phyloP scores from a whole-genome alignment of 2,329 filamentous ascomycete genomes.

The Fusarium nygamai region DNA sequence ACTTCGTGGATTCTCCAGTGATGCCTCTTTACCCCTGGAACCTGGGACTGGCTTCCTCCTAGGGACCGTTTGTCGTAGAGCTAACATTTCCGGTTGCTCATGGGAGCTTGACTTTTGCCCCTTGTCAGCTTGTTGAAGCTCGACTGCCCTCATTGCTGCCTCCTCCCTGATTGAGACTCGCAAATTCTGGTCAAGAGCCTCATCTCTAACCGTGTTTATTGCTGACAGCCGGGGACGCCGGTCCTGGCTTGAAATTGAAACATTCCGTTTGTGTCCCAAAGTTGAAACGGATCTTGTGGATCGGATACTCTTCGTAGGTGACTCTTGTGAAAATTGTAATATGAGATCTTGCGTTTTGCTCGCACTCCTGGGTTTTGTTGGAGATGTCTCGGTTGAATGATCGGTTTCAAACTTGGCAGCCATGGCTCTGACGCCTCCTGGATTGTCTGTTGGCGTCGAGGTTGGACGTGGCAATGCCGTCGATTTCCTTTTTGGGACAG shows the following conservation, averaged over 20 bases:
- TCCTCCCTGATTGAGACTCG: constrained; percentile 31
- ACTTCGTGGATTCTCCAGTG: constrained; percentile 40
- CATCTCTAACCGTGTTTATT: neutral
- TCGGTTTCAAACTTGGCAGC: constrained; percentile 61
- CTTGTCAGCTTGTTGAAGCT: constrained; percentile 20
- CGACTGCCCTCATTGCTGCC: constrained; percentile 22
- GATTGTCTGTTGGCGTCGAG: constrained; percentile 40
- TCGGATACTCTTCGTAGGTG: constrained; percentile 5
- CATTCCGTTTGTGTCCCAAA: neutral
- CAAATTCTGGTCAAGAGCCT: constrained; percentile 4
- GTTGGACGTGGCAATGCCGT: constrained; percentile 18
- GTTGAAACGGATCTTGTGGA: constrained; percentile 23
- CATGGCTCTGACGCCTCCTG: constrained; percentile 58
- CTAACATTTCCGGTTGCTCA: neutral
- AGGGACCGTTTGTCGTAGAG: constrained; percentile 2
- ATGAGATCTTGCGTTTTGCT: constrained; percentile 35
- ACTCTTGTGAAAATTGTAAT: constrained; percentile 33
- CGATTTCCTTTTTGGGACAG: constrained; percentile 17
- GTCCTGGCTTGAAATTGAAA: constrained; percentile 13
- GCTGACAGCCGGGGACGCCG: neutral
- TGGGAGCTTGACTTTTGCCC: neutral
- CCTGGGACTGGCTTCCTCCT: constrained; percentile 16
- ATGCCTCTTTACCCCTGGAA: neutral
- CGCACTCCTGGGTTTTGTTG: neutral
- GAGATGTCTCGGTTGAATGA: constrained; percentile 1